Evolutionary conservation across 2,329 filamentous ascomycete genomes (phyloP).

Genomic region (Epichloe hybrida): DNA sequence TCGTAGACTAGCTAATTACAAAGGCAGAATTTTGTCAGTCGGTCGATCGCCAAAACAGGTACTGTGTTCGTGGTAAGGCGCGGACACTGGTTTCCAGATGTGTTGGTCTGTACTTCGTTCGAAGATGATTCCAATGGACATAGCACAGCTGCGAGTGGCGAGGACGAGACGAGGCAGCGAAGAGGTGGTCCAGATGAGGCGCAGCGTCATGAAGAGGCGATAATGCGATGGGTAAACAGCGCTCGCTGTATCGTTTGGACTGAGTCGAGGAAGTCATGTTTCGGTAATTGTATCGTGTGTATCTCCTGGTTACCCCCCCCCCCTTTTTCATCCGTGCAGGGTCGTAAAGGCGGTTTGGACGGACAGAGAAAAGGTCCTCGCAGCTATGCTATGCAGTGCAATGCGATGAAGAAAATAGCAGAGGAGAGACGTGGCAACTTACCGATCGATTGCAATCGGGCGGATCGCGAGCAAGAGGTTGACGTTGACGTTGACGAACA

Average conservation of each 20-base stretch:
- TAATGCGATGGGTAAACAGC: background rate
- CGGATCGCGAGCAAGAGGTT: slow-evolving; percentile 1
- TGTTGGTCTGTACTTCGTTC: background rate
- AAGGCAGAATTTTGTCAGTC: background rate
- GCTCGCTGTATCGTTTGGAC: background rate
- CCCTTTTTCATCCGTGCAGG: background rate
- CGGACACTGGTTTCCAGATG: background rate
- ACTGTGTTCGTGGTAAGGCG: background rate
- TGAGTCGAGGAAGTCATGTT: background rate
- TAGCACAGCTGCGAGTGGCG: background rate
- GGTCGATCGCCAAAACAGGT: background rate
- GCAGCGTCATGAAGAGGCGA: background rate
- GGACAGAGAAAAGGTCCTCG: background rate
- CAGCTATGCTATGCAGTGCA: background rate
- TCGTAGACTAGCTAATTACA: background rate
- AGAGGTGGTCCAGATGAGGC: background rate
- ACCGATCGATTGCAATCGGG: slow-evolving; percentile 1
- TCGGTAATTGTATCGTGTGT: too few relatives aligned
- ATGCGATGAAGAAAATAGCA: background rate
- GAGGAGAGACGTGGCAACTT: background rate
- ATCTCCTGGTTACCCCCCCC: too few relatives aligned
- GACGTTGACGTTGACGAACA: background rate
- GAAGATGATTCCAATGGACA: background rate
- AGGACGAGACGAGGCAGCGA: background rate
- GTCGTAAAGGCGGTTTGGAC: background rate